Base-by-base conservation (phyloP, 768 basidiomycete genomes). In the Lactarius tabidus region DNA sequence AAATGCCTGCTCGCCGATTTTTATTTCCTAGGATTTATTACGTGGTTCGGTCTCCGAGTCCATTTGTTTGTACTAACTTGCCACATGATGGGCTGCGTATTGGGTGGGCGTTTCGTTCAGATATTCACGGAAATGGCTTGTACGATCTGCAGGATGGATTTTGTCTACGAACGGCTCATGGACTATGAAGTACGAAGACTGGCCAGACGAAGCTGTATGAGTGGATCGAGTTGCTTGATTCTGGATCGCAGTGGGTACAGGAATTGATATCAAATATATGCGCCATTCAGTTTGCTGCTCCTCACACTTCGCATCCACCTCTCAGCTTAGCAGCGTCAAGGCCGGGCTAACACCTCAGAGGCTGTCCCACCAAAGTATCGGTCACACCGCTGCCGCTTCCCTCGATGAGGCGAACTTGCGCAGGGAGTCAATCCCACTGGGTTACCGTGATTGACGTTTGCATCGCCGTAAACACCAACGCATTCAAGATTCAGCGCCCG, bases 11-110 rank as follows among this genome's bases (percentile, higher is more conserved):
- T 20, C n/a, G 14, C 33, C 23, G 18, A 18, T 62, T 55, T 59
- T 62, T 66, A 66, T 66, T 56, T 48, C 9, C 33, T 66, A 62
- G 57, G 65, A 62, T 23, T 66, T 62, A 66, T 66, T 66, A 28
- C 48, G 52, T 43, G 60, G 26, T 23, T 15, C 48, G 56, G 23
- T 26, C 26, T 51, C 39, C 60, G 29, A 23, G 23, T 20, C 6
- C 12, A 14, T 36, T 53, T 62, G 65, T 66, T 15, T 66, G 56
- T 58, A 62, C 52, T 45, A 38, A 58, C 48, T 62, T 52, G n/a
- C 14, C 45, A 38, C 35, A 6, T 41, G 33, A 41, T 52, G 55
- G 36, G 48, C 28, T 15, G 10, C 33, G 9, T 52, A 23, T 52
- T 26, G 39, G 28, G 7, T 8, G 9, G 2, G 48, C 31, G 26